A percentile compares a stretch with the other conserved stretches of the same genome.
phyloP scores from a whole-genome alignment of 2,329 filamentous ascomycete species.

The Sphaerulina populicola region DNA sequence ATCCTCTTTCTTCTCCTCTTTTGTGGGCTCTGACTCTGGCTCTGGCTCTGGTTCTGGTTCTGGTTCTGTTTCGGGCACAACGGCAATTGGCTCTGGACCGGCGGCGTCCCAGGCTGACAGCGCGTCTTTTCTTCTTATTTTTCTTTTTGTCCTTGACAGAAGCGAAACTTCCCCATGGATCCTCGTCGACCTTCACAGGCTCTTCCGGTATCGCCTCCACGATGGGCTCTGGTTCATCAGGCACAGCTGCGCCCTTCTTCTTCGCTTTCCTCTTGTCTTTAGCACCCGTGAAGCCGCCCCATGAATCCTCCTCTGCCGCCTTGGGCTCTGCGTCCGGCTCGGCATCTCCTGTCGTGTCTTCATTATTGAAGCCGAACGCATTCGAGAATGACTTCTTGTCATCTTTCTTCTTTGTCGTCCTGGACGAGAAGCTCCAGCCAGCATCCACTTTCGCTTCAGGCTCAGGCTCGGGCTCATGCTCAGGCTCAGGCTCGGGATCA shows the following conservation, averaged over 20 bases:
- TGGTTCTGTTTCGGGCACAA: background rate
- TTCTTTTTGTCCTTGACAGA: constrained; percentile 35
- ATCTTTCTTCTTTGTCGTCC: constrained; percentile 27
- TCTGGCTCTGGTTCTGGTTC: constrained; percentile 29
- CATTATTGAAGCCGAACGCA: constrained; percentile 29
- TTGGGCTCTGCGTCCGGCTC: constrained; percentile 22
- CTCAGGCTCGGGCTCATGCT: constrained; percentile 15
- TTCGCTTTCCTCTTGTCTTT: constrained; percentile 31
- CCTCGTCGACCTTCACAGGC: constrained; percentile 25
- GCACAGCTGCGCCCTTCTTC: constrained; percentile 21
- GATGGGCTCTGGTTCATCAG: constrained; percentile 22
- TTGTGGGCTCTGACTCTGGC: constrained; percentile 35
- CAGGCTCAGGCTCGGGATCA: constrained; percentile 17
- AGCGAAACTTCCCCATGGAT: constrained; percentile 29
- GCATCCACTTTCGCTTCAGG: constrained; percentile 20
- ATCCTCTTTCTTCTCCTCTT: constrained; percentile 33
- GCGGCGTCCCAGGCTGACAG: constrained; percentile 5
- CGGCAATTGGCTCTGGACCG: background rate
- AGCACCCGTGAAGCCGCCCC: constrained; percentile 23
- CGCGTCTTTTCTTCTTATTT: constrained; percentile 35
- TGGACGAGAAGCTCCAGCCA: constrained; percentile 23
- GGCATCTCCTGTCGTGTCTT: constrained; percentile 15
- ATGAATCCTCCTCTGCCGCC: constrained; percentile 22
- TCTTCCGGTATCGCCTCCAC: constrained; percentile 24
- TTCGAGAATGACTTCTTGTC: constrained; percentile 32